Evolutionary conservation across 1,139 yeast genomes (phyloP).

Genomic region (Yamadazyma spencermartinsiae): DNA sequence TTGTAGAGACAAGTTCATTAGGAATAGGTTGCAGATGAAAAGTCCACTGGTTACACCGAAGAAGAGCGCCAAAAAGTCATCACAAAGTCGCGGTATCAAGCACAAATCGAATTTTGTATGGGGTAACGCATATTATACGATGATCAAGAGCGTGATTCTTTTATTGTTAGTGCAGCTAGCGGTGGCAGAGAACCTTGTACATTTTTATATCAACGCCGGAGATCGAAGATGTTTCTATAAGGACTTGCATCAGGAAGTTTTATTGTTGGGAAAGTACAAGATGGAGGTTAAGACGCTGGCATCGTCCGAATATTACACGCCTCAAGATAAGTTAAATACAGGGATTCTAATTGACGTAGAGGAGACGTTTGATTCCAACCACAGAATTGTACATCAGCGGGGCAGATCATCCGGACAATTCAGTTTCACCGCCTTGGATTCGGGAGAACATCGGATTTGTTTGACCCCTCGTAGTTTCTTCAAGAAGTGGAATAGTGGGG

Average conservation of each 20-base stretch:
- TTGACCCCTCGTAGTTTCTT: conserved; percentile 58
- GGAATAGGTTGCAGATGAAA: neutral
- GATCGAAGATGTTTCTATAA: conserved; percentile 65
- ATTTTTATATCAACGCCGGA: conserved; percentile 60
- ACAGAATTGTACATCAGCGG: conserved; percentile 67
- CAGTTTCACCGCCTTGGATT: conserved; percentile 65
- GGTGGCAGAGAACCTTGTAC: conserved; percentile 18
- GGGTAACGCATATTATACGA: neutral
- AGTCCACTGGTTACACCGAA: too few species aligned
- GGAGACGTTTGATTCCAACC: conserved; percentile 66
- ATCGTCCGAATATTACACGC: conserved; percentile 43
- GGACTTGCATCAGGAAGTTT: conserved; percentile 59
- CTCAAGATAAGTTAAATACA: conserved; percentile 31
- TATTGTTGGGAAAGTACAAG: conserved; percentile 58
- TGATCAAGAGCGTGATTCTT: neutral
- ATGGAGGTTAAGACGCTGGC: conserved; percentile 56
- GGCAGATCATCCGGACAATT: conserved; percentile 62
- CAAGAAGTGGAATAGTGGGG: conserved; percentile 21
- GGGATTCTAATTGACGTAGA: conserved; percentile 49
- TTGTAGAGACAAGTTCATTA: conserved; percentile 75
- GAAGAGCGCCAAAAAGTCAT: too few species aligned
- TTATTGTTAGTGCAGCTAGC: neutral
- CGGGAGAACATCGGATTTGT: conserved; percentile 75
- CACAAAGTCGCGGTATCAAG: neutral
- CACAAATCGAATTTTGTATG: too few species aligned